A percentile compares a stretch with the other conserved stretches of the same genome.
Conservation (phyloP, 2,329 filamentous ascomycete genomes). For the Gremmenia infestans region DNA sequence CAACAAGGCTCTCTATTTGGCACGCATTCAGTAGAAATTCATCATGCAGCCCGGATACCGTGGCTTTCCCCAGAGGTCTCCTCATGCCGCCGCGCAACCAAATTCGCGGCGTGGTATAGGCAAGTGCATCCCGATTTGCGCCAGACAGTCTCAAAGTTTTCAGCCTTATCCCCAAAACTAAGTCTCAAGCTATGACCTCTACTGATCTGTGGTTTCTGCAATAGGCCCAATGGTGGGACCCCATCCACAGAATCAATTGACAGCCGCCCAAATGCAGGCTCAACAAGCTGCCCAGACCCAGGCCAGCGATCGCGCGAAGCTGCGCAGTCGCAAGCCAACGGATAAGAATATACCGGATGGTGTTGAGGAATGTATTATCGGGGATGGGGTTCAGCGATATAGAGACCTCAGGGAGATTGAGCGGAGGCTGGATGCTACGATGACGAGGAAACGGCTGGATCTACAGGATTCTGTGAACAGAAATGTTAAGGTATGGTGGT, state of each 20-base stretch:
- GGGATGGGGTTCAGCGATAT: slow-evolving; percentile 78
- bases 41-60: slow-evolving; percentile 31
- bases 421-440: slow-evolving; percentile 81
- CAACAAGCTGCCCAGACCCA: slow-evolving; percentile 43
- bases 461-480: slow-evolving; percentile 76
- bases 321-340: slow-evolving; percentile 82
- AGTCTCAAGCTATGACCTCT: slow-evolving; percentile 7
- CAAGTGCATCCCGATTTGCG: slow-evolving; percentile 24
- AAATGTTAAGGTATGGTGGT: slow-evolving; percentile 57
- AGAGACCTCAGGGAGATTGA: slow-evolving; percentile 80
- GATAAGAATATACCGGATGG: slow-evolving; percentile 94
- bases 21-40: background rate
- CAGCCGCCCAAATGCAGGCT: slow-evolving; percentile 50
- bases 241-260: slow-evolving; percentile 38
- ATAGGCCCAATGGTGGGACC: slow-evolving; percentile 30
- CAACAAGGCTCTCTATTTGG: background rate
- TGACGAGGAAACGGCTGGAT: slow-evolving; percentile 91
- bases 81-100: slow-evolving; percentile 23
- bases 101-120: slow-evolving; percentile 32
- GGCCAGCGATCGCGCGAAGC: slow-evolving; percentile 65
- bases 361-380: slow-evolving; percentile 75
- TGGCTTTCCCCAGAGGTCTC: slow-evolving; percentile 28
- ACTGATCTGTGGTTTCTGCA: slow-evolving; percentile 5
- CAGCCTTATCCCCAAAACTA: slow-evolving; percentile 3
- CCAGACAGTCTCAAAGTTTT: slow-evolving; percentile 12